Evolutionary conservation across 805 yeast genomes (phyloP).

Genomic region (Saccharomycopsis oosterbeekiorum): DNA sequence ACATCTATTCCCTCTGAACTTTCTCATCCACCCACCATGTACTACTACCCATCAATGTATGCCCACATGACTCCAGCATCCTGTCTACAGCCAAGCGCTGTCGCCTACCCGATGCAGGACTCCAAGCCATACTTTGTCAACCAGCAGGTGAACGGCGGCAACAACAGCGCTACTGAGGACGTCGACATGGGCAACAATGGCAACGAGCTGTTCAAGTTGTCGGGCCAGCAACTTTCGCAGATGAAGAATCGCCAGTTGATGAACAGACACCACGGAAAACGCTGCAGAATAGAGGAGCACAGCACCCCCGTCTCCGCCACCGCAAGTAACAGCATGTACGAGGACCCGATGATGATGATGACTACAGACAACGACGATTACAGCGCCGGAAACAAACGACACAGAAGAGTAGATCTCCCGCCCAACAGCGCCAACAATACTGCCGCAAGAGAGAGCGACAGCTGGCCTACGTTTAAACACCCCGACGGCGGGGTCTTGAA

Average conservation of each 20-base stretch:
- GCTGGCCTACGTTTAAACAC: constrained; percentile 40
- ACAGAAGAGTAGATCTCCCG: not conserved
- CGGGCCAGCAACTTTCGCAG: constrained; percentile 9
- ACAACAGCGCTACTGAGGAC: not conserved
- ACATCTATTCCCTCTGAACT: not conserved
- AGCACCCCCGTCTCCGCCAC: not conserved
- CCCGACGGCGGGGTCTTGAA: constrained; percentile 56
- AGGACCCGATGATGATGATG: not conserved
- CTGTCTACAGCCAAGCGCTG: constrained; percentile 5
- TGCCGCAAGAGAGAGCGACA: not conserved
- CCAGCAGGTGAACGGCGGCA: not conserved
- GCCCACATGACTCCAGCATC: constrained; percentile 16
- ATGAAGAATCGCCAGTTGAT: constrained; percentile 10
- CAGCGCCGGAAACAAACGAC: not conserved
- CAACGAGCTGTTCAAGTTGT: not conserved
- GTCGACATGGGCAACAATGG: not conserved
- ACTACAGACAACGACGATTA: not conserved
- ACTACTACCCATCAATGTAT: constrained; percentile 17
- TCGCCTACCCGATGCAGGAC: constrained; percentile 1
- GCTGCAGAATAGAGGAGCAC: constrained; percentile 2
- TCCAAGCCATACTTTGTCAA: constrained; percentile 4
- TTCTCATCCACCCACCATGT: constrained; percentile 4
- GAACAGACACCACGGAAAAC: constrained; percentile 4
- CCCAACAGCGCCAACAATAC: not conserved
- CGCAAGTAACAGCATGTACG: not conserved